Evolutionary conservation across 2,329 filamentous ascomycete species (phyloP).

Genomic region (Parafenestella ontariensis): DNA sequence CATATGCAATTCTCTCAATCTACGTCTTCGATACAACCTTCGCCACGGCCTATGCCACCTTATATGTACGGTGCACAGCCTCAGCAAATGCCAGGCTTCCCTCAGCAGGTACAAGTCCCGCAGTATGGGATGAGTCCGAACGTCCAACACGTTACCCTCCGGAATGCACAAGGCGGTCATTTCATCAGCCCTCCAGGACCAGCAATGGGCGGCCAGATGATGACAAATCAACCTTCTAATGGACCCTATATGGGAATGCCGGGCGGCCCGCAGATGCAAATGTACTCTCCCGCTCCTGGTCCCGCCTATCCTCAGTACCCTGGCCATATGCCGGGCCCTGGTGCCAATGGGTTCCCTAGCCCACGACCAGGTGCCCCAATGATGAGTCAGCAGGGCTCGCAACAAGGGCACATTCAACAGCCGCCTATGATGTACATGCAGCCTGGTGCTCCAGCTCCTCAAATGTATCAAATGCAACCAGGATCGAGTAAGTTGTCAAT

Average conservation of each 20-base stretch:
- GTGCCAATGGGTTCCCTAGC: conserved; percentile 83
- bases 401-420: conserved; percentile 78
- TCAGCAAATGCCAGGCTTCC: conserved; percentile 56
- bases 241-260: conserved; percentile 74
- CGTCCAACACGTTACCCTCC: conserved; percentile 73
- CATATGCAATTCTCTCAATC: conserved; percentile 87
- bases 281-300: conserved; percentile 75
- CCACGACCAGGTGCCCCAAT: conserved; percentile 81
- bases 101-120: conserved; percentile 67
- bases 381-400: conserved; percentile 95
- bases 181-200: conserved; percentile 75
- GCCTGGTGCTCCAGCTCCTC: conserved; percentile 76
- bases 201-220: conserved; percentile 76
- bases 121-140: conserved; percentile 73
- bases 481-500: conserved; percentile 71
- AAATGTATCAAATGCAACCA: conserved; percentile 74
- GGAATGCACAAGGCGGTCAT: conserved; percentile 76
- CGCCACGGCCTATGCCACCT: conserved; percentile 76
- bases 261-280: conserved; percentile 75
- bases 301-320: conserved; percentile 72
- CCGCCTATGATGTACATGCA: conserved; percentile 74
- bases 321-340: conserved; percentile 59
- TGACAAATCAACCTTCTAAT: conserved; percentile 76
- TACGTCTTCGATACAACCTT: conserved; percentile 79
- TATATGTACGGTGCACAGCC: conserved; percentile 73